Percentiles rank a stretch among this genome's conserved stretches.
Evolutionary conservation across 202 grass and related monocot genomes (phyloP).

Genomic region (Panicum hallii): DNA sequence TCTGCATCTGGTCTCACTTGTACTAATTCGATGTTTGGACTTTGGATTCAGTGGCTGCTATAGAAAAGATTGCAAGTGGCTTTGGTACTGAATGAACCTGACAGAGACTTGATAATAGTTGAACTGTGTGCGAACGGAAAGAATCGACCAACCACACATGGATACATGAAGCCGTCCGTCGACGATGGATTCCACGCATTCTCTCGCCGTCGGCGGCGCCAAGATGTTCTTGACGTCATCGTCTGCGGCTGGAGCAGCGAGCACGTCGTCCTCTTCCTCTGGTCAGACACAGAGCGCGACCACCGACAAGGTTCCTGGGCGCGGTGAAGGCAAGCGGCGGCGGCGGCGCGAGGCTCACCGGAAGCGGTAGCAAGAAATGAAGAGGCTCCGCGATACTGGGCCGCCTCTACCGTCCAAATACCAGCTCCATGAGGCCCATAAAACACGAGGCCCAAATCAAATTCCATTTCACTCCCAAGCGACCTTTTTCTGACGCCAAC

Average conservation of each 20-base stretch:
- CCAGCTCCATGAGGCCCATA: neutral
- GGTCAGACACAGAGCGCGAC: too few relatives aligned
- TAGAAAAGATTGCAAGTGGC: neutral
- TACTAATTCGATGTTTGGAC: neutral
- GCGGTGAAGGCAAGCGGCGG: too few relatives aligned
- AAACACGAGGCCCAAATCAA: neutral
- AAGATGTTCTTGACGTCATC: neutral
- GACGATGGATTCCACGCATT: neutral
- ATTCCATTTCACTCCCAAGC: neutral
- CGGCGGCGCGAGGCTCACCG: neutral
- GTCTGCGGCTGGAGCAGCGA: too few relatives aligned
- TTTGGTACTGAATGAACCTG: neutral
- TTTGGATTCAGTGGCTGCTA: neutral
- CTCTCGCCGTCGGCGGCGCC: too few relatives aligned
- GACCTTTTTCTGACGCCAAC: too few relatives aligned
- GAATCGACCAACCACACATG: neutral
- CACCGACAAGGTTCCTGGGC: too few relatives aligned
- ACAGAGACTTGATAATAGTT: neutral
- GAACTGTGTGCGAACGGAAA: too few relatives aligned
- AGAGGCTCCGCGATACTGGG: neutral
- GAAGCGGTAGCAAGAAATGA: neutral
- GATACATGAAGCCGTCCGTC: neutral
- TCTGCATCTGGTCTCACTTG: neutral
- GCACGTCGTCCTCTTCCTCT: too few relatives aligned
- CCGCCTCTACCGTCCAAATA: neutral